A percentile compares a stretch with the other conserved stretches of the same genome.
These are phyloP conservation scores for Globisporangium camurandrum DNA, from an alignment of 352 stramenopile genomes.

Conservation along the genomic window DNA sequence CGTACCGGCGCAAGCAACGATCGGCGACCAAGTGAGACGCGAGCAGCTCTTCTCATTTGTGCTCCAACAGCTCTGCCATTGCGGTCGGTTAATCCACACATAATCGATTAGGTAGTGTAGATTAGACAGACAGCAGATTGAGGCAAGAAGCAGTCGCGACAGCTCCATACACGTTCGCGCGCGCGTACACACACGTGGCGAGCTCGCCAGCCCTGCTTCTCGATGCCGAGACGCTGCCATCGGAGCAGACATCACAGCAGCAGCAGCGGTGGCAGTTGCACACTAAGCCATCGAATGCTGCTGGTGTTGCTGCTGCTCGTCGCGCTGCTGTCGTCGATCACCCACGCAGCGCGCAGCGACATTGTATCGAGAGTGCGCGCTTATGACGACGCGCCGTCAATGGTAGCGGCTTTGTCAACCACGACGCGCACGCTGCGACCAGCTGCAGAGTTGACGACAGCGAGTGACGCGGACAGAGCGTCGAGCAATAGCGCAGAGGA, in stretches of 20 bases:
- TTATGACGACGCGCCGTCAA: background rate
- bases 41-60: too few species aligned
- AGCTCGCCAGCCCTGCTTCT: too few species aligned
- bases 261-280: too few species aligned
- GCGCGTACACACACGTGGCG: background rate
- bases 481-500: background rate
- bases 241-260: background rate
- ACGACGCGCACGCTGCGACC: conserved; percentile 5
- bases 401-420: background rate
- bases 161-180: background rate
- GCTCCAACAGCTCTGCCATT: too few species aligned
- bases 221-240: background rate
- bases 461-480: conserved; percentile 5
- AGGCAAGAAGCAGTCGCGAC: background rate
- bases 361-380: conserved; percentile 6
- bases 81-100: too few species aligned
- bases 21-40: too few species aligned
- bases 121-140: background rate
- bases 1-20: too few species aligned
- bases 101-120: background rate
- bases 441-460: background rate
- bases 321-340: conserved; percentile 1
- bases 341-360: background rate
- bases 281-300: background rate
- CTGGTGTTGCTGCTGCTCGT: background rate